Conservation (phyloP, 2,329 filamentous ascomycete species). For the Emmonsiellopsis sp. region DNA sequence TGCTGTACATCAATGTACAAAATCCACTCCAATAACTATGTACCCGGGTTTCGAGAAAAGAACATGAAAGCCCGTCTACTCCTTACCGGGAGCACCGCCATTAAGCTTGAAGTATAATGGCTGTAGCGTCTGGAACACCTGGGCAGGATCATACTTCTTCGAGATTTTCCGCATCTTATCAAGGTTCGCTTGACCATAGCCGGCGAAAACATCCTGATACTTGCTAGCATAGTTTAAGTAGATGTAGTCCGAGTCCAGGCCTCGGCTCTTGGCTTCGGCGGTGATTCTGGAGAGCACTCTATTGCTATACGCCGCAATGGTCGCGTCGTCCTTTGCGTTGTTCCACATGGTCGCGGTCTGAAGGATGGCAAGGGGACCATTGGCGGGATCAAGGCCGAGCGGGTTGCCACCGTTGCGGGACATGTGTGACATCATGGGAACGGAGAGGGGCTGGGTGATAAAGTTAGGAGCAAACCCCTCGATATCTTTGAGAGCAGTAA, state of each 20-base stretch:
- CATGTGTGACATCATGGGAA: conserved; percentile 21
- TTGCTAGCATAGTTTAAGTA: conserved; percentile 12
- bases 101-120: conserved; percentile 33
- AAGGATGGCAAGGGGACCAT: conserved; percentile 13
- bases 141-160: conserved; percentile 28
- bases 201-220: conserved; percentile 10
- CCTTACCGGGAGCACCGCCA: neutral
- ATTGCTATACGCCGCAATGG: neutral
- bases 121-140: conserved; percentile 28
- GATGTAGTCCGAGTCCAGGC: conserved; percentile 8
- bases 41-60: too few relatives aligned
- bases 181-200: conserved; percentile 18
- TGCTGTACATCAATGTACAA: too few relatives aligned
- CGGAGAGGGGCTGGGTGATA: conserved; percentile 24
- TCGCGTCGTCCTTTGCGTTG: neutral
- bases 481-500: neutral
- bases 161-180: conserved; percentile 21
- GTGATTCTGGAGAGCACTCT: neutral
- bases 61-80: too few relatives aligned
- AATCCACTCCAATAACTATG: too few relatives aligned
- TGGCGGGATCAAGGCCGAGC: conserved; percentile 20
- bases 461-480: neutral
- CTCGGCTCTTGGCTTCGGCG: conserved; percentile 3
- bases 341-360: neutral
- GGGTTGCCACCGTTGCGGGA: conserved; percentile 25